phyloP scores from a whole-genome alignment of 805 yeast species.

The Suhomyces pyralidae region DNA sequence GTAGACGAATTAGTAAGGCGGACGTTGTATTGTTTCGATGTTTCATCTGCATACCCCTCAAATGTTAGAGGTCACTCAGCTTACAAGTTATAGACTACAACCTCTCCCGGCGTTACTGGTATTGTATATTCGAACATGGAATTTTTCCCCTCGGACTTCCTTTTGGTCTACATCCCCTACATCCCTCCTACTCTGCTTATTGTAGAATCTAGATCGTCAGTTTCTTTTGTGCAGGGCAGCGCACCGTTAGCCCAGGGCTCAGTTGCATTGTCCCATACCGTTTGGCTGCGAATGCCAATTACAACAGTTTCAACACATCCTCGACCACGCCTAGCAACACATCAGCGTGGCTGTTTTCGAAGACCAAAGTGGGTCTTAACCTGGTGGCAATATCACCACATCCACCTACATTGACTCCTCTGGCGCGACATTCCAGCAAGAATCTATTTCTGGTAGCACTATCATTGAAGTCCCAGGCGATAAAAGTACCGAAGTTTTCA shows the following conservation, averaged over 20 bases:
- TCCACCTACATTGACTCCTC: constrained; percentile 67
- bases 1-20: neutral
- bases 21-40: neutral
- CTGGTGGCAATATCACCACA: constrained; percentile 59
- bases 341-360: constrained; percentile 61
- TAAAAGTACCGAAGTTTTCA: constrained; percentile 59
- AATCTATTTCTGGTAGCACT: constrained; percentile 46
- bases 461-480: constrained; percentile 58
- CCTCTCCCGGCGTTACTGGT: no score
- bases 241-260: neutral
- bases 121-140: neutral
- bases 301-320: constrained; percentile 16
- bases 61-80: neutral
- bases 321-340: constrained; percentile 46
- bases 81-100: neutral
- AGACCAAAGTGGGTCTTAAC: constrained; percentile 63
- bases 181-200: neutral
- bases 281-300: neutral
- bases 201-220: neutral
- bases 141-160: neutral
- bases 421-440: constrained; percentile 42
- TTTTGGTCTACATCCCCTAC: neutral
- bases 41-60: neutral
- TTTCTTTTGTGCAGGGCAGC: neutral
- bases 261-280: neutral